Percentiles rank a stretch among this genome's conserved stretches.
Evolutionary conservation across 768 basidiomycete genomes (phyloP).

Genomic region (Phaeolepiota aurea): DNA sequence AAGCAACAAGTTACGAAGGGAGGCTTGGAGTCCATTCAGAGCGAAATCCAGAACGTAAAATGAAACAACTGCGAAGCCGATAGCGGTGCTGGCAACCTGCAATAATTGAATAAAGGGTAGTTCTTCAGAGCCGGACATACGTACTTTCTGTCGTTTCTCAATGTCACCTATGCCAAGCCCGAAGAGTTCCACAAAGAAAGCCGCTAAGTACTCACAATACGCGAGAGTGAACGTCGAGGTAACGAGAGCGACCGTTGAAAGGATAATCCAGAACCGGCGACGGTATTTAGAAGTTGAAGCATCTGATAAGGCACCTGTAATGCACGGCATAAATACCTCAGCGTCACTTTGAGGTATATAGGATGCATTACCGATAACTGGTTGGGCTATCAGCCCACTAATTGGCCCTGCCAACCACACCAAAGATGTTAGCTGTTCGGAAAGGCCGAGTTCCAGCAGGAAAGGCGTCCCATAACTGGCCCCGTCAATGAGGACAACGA

Average conservation of each 20-base stretch:
- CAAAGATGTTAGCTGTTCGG: conserved; percentile 85
- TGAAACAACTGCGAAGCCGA: conserved; percentile 77
- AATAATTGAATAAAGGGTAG: not conserved
- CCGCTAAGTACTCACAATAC: conserved; percentile 70
- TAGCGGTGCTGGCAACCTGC: conserved; percentile 64
- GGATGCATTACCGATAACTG: conserved; percentile 76
- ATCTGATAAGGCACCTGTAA: conserved; percentile 84
- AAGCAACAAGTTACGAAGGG: conserved; percentile 85
- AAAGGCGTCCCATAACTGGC: conserved; percentile 95
- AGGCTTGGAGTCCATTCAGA: conserved; percentile 93
- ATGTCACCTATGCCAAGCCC: conserved; percentile 76
- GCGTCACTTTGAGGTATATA: too few relatives aligned
- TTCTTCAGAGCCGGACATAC: conserved; percentile 39
- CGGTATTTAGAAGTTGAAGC: conserved; percentile 86
- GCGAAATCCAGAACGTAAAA: conserved; percentile 97
- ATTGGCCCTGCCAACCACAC: conserved; percentile 97
- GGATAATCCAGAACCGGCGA: conserved; percentile 86
- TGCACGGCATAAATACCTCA: too few relatives aligned
- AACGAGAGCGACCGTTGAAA: conserved; percentile 77
- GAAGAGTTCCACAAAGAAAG: conserved; percentile 68
- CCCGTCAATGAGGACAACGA: conserved; percentile 8
- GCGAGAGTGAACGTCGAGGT: conserved; percentile 74
- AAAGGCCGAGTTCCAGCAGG: conserved; percentile 57
- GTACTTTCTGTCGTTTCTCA: conserved; percentile 71
- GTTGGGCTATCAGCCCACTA: conserved; percentile 91